Conservation (phyloP, 2,329 filamentous ascomycete species). For the Ampelomyces quisqualis region DNA sequence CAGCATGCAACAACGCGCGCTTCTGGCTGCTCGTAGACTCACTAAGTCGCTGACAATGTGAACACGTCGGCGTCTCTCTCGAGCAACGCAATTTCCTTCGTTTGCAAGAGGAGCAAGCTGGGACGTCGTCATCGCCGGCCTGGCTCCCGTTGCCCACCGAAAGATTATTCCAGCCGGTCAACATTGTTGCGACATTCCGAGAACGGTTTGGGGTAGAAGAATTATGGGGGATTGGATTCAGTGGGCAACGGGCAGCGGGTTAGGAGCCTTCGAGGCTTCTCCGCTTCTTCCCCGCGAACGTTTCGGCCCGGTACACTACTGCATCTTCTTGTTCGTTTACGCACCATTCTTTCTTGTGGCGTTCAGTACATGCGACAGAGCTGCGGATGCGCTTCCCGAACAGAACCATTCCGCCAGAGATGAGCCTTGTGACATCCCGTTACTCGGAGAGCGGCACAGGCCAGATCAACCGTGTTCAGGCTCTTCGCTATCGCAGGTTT, state of each 20-base stretch:
- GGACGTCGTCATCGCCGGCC: conserved; percentile 30
- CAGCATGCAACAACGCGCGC: conserved; percentile 5
- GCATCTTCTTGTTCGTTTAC: too few species aligned
- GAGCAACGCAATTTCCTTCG: conserved; percentile 38
- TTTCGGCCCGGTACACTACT: conserved; percentile 21
- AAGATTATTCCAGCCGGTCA: conserved; percentile 37
- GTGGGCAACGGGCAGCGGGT: conserved; percentile 27
- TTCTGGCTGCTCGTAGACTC: conserved; percentile 8
- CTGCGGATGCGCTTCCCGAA: too few species aligned
- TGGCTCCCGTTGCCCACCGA: conserved; percentile 29
- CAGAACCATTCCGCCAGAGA: too few species aligned
- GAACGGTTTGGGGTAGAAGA: conserved; percentile 16
- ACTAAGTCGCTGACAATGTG: conserved; percentile 38
- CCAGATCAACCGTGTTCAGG: too few species aligned
- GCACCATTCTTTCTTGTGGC: too few species aligned
- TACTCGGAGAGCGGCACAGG: too few species aligned
- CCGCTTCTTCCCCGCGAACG: conserved; percentile 27
- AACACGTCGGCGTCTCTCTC: conserved; percentile 34
- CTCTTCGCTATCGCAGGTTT: too few species aligned
- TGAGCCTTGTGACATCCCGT: too few species aligned
- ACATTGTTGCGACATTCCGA: conserved; percentile 33
- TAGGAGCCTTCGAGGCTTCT: conserved; percentile 14
- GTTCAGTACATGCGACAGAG: too few species aligned
- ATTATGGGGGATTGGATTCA: conserved; percentile 24
- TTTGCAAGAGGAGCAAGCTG: conserved; percentile 37